Percentiles rank a stretch among this genome's conserved stretches.
These are phyloP conservation scores for Phyllosticta citrichinensis DNA, from an alignment of 2,329 filamentous ascomycete genomes.

Conservation along the genomic window DNA sequence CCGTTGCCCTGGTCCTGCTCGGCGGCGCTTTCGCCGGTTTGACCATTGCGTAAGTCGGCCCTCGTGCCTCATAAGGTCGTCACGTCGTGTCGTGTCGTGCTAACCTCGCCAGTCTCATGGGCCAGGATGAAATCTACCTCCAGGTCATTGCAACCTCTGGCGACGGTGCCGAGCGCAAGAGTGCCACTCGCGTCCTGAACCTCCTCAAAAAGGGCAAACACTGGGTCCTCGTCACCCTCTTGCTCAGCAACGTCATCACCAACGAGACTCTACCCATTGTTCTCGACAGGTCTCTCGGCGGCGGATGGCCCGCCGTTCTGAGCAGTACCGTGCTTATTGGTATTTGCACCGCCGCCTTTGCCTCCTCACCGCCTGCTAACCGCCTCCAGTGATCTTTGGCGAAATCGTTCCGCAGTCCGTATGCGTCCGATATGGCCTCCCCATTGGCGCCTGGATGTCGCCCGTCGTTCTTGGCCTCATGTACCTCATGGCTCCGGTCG, in stretches of 20 bases:
- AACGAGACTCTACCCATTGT: slow-evolving; percentile 96
- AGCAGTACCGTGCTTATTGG: slow-evolving; percentile 90
- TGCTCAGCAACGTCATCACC: slow-evolving; percentile 94
- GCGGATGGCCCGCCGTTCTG: slow-evolving; percentile 86
- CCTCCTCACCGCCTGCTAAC: slow-evolving; percentile 12
- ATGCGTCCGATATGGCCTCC: slow-evolving; percentile 90
- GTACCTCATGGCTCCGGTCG: slow-evolving; percentile 82
- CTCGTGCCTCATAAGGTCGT: not conserved
- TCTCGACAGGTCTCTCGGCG: slow-evolving; percentile 83
- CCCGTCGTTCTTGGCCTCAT: slow-evolving; percentile 79
- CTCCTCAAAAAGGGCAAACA: slow-evolving; percentile 85
- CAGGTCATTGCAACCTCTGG: slow-evolving; percentile 85
- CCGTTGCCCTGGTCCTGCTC: slow-evolving; percentile 69
- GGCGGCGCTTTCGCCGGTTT: slow-evolving; percentile 92
- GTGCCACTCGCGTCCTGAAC: slow-evolving; percentile 70
- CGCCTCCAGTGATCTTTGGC: slow-evolving; percentile 76
- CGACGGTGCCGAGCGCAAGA: slow-evolving; percentile 73
- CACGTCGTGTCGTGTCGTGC: not conserved
- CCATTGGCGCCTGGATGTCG: slow-evolving; percentile 89
- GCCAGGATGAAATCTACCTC: slow-evolving; percentile 87
- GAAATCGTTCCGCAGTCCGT: slow-evolving; percentile 94
- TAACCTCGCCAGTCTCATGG: slow-evolving; percentile 43
- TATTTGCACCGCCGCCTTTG: slow-evolving; percentile 31
- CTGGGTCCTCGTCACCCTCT: slow-evolving; percentile 91
- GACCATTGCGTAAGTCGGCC: slow-evolving; percentile 64